Evolutionary conservation across 2,329 filamentous ascomycete genomes (phyloP).

Genomic region (Neofusicoccum laricinum): DNA sequence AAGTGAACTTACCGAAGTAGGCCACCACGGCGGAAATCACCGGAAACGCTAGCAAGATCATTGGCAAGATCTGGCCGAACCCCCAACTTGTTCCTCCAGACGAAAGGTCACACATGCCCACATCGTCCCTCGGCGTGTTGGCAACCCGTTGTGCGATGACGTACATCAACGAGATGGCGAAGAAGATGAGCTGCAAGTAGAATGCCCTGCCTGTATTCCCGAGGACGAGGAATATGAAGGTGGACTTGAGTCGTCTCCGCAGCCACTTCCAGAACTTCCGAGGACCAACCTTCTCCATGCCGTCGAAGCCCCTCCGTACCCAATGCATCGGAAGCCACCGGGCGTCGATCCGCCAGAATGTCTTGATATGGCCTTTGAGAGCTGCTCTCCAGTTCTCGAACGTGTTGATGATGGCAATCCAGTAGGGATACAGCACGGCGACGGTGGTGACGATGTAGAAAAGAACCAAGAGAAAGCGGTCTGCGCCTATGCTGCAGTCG

Average conservation of each 20-base stretch:
- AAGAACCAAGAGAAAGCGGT: background rate
- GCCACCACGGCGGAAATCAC: background rate
- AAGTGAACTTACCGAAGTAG: background rate
- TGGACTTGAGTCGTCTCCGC: background rate
- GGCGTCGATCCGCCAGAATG: background rate
- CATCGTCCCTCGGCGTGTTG: background rate
- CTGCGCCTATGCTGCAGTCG: background rate
- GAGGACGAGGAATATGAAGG: background rate
- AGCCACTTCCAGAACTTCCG: background rate
- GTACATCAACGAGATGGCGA: background rate
- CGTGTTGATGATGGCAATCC: constrained; percentile 3
- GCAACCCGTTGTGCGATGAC: background rate
- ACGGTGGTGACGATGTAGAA: background rate
- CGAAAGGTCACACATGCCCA: background rate
- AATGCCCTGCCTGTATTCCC: background rate
- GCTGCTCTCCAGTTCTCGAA: background rate
- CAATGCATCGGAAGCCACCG: background rate
- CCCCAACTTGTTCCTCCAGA: background rate
- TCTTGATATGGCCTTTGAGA: background rate
- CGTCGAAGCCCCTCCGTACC: background rate
- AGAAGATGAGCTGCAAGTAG: background rate
- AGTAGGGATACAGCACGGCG: background rate
- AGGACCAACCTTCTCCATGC: background rate
- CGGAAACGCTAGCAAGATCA: background rate
- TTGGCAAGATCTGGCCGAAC: constrained; percentile 1